Base-by-base conservation (phyloP, 371 early-diverging fungal species). In the Capillidium rhysosporum region DNA sequence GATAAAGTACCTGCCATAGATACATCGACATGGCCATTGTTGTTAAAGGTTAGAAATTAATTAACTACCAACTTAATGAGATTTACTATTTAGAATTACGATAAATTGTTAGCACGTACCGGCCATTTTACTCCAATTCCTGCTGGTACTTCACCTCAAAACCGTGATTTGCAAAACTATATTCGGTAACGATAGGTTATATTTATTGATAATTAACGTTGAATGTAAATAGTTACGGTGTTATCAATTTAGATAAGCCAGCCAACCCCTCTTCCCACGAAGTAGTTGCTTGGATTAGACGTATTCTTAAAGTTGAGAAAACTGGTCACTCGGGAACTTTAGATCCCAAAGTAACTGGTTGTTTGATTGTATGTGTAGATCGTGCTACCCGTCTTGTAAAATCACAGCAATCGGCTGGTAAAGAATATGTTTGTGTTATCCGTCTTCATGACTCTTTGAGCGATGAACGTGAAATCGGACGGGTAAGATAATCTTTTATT, bases 231-330 rank as follows among this genome's bases (percentile, higher is more conserved):
- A 60, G 85, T 62, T 96, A 98, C 75, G 99, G 99, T 65, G 84
- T 95, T 51, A 94, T 99, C 68, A 95, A 98, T 73, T 59, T 64
- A 57, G 91, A 93, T 71, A 98, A 99, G 80, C 98, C 98, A 51
- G 82, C 96, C 48, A 98, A 98, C 76, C 99, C 99, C 51, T 95
- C 96, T 40, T 98, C 98, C 40, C 99, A 99, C 77, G 99, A 99
- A 76, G 98, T 99, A 44, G 99, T 99, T 44, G 98, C 99, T 51
- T 99, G 99, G 99, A 90, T 99, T 57, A 88, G 95, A 55, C 87
- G 95, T 59, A 99, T 99, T 57, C 81, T 99, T 52, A 81, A 91
- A 54, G 93, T 91, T 43, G 98, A 99, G 62, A 98, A 98, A 73
- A 99, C 99, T 34, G 99, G 99, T 44, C 99, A 99, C 79, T 79